Base-by-base conservation (phyloP, 148 eudicot genomes). In the Camellia japonica region DNA sequence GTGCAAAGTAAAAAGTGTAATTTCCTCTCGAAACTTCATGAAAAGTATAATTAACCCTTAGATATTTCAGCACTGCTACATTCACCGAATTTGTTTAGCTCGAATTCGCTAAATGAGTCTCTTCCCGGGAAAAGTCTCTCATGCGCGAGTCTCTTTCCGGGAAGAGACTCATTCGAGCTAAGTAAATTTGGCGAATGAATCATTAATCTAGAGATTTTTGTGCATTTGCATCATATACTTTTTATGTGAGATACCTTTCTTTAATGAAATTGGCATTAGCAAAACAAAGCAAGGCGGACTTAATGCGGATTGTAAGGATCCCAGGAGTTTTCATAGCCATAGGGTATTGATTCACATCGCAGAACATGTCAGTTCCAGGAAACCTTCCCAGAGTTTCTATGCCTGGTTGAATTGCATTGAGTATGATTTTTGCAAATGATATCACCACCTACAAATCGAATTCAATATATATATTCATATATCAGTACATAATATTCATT, bases 231-330 rank as follows among this genome's bases (percentile, higher is more conserved):
- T 6, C 6, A 5, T 62, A 6, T 18, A 10, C 2, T 62, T 16
- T 11, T 12, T 7, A 3, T 38, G 16, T 56, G 8, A n/a, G 16
- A n/a, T 73, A 90, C 93, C 93, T 90, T 80, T 88, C 89, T 73
- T 68, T 83, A 18, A 88, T 78, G 80, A 82, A 87, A 78, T 78
- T 86, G 44, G 90, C 86, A 87, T 90, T 90, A 12, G 91, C 91
- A 80, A 90, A 90, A 81, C 93, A 90, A 78, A 90, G 80, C 47
- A 89, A 80, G 8, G 86, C 79, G 52, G 93, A 88, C 67, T 84
- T 90, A 42, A 88, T 80, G 7, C 91, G 87, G 60, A 81, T 73
- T 9, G 86, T 82, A 20, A 82, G 74, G 65, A 87, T 74, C 9
- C 86, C 90, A 4, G 91, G 79, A 44, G 69, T 68, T 41, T 66